Evolutionary conservation across 441 rosid species (phyloP).

Genomic region (Gossypium lobatum): DNA sequence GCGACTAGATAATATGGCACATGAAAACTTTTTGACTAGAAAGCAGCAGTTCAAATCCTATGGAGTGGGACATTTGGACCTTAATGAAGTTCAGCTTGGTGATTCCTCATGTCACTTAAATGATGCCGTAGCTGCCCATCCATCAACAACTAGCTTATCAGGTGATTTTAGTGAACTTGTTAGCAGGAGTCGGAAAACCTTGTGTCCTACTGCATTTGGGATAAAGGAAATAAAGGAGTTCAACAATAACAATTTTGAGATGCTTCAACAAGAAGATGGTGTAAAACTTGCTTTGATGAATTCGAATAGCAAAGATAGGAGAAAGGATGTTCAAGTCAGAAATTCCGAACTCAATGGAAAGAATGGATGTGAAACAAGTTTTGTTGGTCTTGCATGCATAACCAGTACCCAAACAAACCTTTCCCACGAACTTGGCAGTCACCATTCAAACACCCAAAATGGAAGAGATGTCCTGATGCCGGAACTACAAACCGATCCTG

Average conservation of each 20-base stretch:
- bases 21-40: constrained; percentile 11
- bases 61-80: constrained; percentile 37
- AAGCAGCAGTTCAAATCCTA: constrained; percentile 13
- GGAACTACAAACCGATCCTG: constrained; percentile 6
- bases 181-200: constrained; percentile 12
- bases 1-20: constrained; percentile 3
- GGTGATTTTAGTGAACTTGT: constrained; percentile 12
- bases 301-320: not conserved
- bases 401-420: constrained; percentile 7
- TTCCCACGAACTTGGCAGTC: constrained; percentile 18
- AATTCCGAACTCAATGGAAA: not conserved
- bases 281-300: not conserved
- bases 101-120: constrained; percentile 33
- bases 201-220: constrained; percentile 7
- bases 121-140: constrained; percentile 16
- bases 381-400: constrained; percentile 14
- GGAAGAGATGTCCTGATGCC: constrained; percentile 17
- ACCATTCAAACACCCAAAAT: constrained; percentile 15
- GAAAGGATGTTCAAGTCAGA: constrained; percentile 13
- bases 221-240: constrained; percentile 10
- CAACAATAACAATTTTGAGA: constrained; percentile 12
- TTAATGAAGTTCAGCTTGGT: constrained; percentile 38
- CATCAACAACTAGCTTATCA: constrained; percentile 22
- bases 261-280: constrained; percentile 3
- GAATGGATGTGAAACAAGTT: not conserved